Evolutionary conservation across 2,329 filamentous ascomycete genomes (phyloP).

Genomic region (Xylaria hypoxylon): DNA sequence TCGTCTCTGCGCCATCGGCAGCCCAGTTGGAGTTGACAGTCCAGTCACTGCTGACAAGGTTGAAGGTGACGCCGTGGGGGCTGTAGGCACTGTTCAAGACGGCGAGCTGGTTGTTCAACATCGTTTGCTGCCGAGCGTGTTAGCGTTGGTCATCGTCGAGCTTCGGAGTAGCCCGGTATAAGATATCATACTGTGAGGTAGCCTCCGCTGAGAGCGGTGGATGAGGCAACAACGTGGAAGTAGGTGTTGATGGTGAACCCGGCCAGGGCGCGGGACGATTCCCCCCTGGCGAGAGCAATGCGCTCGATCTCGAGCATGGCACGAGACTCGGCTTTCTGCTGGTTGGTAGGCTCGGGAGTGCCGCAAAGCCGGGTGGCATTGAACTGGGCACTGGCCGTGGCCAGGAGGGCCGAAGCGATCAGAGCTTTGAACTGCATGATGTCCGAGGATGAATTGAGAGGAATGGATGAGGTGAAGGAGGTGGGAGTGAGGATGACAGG

Average conservation of each 20-base stretch:
- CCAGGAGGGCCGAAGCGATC: constrained; percentile 42
- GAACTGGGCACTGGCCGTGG: constrained; percentile 42
- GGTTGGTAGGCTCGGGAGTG: constrained; percentile 46
- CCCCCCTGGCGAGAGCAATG: constrained; percentile 40
- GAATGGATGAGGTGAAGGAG: constrained; percentile 24
- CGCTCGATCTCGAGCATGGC: constrained; percentile 46
- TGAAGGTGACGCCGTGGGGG: constrained; percentile 59
- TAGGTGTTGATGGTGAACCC: constrained; percentile 55
- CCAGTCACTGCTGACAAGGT: constrained; percentile 56
- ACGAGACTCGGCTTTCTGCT: constrained; percentile 45
- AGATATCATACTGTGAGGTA: constrained; percentile 52
- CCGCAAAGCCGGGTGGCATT: constrained; percentile 44
- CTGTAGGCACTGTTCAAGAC: constrained; percentile 60
- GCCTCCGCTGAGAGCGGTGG: constrained; percentile 48
- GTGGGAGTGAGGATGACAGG: constrained; percentile 21
- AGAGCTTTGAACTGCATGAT: constrained; percentile 46
- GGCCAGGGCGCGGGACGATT: constrained; percentile 34
- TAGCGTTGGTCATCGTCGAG: constrained; percentile 21
- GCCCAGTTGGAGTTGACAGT: constrained; percentile 63
- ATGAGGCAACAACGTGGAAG: constrained; percentile 54
- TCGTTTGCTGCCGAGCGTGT: constrained; percentile 48
- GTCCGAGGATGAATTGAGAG: constrained; percentile 13
- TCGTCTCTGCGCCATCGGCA: constrained; percentile 53
- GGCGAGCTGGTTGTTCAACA: constrained; percentile 56
- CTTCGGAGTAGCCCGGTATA: background rate